Percentiles rank a stretch among this genome's conserved stretches.
phyloP scores from a whole-genome alignment of 306 rosid species.

The Vigna mungo region DNA sequence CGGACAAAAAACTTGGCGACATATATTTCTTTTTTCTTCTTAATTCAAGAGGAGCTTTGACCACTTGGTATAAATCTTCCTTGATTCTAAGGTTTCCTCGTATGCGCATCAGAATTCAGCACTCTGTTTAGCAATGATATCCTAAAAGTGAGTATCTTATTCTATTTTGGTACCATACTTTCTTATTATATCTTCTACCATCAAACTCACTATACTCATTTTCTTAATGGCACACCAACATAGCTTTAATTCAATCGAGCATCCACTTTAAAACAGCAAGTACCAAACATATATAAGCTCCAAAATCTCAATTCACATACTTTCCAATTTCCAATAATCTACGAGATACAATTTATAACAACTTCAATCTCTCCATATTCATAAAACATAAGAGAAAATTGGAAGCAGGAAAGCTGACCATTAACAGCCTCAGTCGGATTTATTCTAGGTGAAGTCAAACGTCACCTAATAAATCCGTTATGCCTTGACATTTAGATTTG shows the following conservation, averaged over 20 bases:
- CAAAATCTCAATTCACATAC: not conserved
- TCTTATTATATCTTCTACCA: conserved; percentile 12
- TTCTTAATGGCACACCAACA: conserved; percentile 6
- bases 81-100: not conserved
- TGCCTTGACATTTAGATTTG: not conserved
- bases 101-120: not conserved
- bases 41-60: conserved; percentile 14
- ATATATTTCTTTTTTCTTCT: too few relatives aligned
- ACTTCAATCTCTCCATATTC: conserved; percentile 1
- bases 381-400: not conserved
- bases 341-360: not conserved
- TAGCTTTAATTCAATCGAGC: not conserved
- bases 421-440: not conserved
- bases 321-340: conserved; percentile 28
- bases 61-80: not conserved
- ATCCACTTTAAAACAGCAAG: conserved; percentile 14
- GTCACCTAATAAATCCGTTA: not conserved
- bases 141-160: not conserved
- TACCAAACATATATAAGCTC: not conserved
- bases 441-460: not conserved
- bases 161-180: not conserved
- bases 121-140: not conserved
- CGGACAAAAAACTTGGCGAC: not conserved
- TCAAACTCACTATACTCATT: conserved; percentile 6
- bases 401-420: not conserved